These are phyloP conservation scores for Pleurotus cornucopiae DNA, from an alignment of 768 basidiomycete species.

Conservation along the genomic window DNA sequence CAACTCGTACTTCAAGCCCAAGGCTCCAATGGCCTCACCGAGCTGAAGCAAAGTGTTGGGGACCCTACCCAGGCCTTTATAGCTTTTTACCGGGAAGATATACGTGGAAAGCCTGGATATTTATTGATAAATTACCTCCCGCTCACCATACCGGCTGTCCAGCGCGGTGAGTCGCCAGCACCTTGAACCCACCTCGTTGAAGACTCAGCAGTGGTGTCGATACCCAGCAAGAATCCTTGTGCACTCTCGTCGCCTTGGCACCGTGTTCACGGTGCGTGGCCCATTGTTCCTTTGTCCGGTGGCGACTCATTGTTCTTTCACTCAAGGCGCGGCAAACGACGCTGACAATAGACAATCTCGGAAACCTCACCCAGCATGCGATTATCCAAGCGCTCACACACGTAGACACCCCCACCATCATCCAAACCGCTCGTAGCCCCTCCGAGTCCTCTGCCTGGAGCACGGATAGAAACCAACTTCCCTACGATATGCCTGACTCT, in stretches of 20 bases:
- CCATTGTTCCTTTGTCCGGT: conserved; percentile 18
- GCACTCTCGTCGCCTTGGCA: conserved; percentile 42
- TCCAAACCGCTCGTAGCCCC: conserved; percentile 5
- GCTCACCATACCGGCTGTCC: conserved; percentile 31
- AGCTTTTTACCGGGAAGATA: conserved; percentile 42
- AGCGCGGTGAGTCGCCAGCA: conserved; percentile 21
- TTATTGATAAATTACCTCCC: conserved; percentile 44
- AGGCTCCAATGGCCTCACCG: conserved; percentile 37
- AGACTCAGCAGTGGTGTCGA: no score
- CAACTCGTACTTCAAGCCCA: conserved; percentile 34
- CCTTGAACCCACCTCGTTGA: no score
- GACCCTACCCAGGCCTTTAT: conserved; percentile 35
- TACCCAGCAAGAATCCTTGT: conserved; percentile 40
- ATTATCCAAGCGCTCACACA: conserved; percentile 32
- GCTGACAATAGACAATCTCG: conserved; percentile 40
- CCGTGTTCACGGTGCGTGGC: conserved; percentile 38
- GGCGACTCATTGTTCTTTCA: conserved; percentile 17
- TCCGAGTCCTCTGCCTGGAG: conserved; percentile 1
- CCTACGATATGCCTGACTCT: conserved; percentile 12
- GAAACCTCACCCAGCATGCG: conserved; percentile 34
- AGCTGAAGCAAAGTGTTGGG: conserved; percentile 40
- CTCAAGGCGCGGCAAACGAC: conserved; percentile 31
- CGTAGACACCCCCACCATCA: conserved; percentile 15
- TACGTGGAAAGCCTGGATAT: conserved; percentile 30
- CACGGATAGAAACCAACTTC: conserved; percentile 1